Base-by-base conservation (phyloP, 2,329 filamentous ascomycete species). In the Cladobotryum protrusum region DNA sequence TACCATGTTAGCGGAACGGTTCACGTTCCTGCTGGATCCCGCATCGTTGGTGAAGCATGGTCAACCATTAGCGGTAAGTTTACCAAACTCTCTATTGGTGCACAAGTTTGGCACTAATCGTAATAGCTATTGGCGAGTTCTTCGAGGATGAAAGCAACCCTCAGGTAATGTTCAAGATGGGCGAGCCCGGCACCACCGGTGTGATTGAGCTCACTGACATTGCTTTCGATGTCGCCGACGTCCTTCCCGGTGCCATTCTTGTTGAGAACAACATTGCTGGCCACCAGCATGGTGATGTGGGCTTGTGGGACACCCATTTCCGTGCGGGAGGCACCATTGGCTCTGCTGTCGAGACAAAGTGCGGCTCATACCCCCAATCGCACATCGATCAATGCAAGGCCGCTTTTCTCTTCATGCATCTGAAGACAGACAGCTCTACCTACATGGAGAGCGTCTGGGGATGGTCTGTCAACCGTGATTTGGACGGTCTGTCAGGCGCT, bases 171-270 rank as follows among this genome's bases (percentile, higher is more conserved):
- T 79, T 87, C 61, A 77, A 85, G 60, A 72, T 89, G 49, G 86
- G 86, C 29, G 66, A 77, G 42, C 65, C 68, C 15, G 82, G 82
- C 33, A 77, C 85, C 48, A 68, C 67, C 35, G 85, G 85, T 45
- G 67, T 71, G n/a, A 81, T 88, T 32, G 85, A 89, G 63, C 84
- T 89, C 57, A 80, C 76, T 48, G 86, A 89, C 61, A 64, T 87
- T 35, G 77, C 87, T 52, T 80, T 89, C 57, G 76, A 81, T 55
- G 86, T 81, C 41, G 73, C 76, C 56, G 85, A 85, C 2, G 70
- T 83, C 5, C 79, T 80, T 19, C 78, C 85, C 0, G 85, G 86
- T 51, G 82, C 81, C 3, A 81, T 88, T 54, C 70, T 89, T 57
- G 75, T 89, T 61, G 75, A 89, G 59, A 89, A 85, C 84, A 88